phyloP scores from a whole-genome alignment of 2,329 filamentous ascomycete genomes.

The Aspergillus novofumigatus region DNA sequence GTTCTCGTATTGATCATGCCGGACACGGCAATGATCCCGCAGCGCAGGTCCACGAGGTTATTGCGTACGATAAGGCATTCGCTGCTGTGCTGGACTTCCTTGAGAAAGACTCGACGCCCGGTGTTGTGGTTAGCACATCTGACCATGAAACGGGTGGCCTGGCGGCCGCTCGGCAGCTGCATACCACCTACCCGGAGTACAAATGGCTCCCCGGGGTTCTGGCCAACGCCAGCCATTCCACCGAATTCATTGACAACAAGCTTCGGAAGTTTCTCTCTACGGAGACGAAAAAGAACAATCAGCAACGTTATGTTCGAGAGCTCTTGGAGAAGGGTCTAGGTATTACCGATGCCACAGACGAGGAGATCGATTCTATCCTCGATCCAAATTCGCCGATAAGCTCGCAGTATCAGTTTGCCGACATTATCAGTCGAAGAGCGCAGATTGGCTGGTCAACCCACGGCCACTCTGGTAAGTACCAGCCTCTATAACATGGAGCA shows the following conservation, averaged over 20 bases:
- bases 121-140: slow-evolving; percentile 81
- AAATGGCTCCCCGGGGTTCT: slow-evolving; percentile 80
- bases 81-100: slow-evolving; percentile 80
- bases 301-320: slow-evolving; percentile 60
- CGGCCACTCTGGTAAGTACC: slow-evolving; percentile 63
- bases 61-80: slow-evolving; percentile 92
- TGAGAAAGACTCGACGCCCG: slow-evolving; percentile 64
- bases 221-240: slow-evolving; percentile 70
- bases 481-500: not conserved
- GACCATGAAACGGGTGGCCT: slow-evolving; percentile 96
- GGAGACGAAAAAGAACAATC: slow-evolving; percentile 44
- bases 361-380: slow-evolving; percentile 66
- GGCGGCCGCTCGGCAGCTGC: slow-evolving; percentile 68
- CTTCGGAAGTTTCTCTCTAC: slow-evolving; percentile 57
- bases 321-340: slow-evolving; percentile 70
- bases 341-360: slow-evolving; percentile 65
- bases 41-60: slow-evolving; percentile 81
- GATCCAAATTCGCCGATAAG: slow-evolving; percentile 52
- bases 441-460: slow-evolving; percentile 94
- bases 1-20: slow-evolving; percentile 91
- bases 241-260: slow-evolving; percentile 64
- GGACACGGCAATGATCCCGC: slow-evolving; percentile 81
- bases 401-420: slow-evolving; percentile 63
- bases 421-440: slow-evolving; percentile 81
- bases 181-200: slow-evolving; percentile 62